Evolutionary conservation across 2,329 filamentous ascomycete genomes (phyloP).

Genomic region (Fusarium kyushuense): DNA sequence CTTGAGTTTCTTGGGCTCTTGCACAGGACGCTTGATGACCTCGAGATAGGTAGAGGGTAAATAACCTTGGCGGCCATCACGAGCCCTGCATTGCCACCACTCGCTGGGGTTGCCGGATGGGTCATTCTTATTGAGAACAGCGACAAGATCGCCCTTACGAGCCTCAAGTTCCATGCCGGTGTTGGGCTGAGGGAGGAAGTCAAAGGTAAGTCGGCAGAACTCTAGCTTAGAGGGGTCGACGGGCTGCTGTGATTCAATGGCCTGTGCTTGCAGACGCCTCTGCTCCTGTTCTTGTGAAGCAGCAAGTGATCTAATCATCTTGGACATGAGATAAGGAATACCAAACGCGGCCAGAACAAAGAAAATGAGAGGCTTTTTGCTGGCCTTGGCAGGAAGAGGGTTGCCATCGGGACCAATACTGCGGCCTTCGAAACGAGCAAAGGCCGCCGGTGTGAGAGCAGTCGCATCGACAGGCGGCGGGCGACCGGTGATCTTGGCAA

Average conservation of each 20-base stretch:
- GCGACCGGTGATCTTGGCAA: slow-evolving; percentile 92
- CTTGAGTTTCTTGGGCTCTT: slow-evolving; percentile 65
- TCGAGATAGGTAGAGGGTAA: slow-evolving; percentile 92
- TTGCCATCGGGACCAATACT: slow-evolving; percentile 70
- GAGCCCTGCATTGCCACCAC: slow-evolving; percentile 95
- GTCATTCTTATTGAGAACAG: slow-evolving; percentile 91
- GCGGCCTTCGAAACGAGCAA: slow-evolving; percentile 87
- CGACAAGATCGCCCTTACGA: slow-evolving; percentile 95
- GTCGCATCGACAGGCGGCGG: slow-evolving; percentile 89
- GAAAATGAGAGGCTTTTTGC: slow-evolving; percentile 95
- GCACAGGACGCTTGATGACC: slow-evolving; percentile 69
- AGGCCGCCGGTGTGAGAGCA: slow-evolving; percentile 88
- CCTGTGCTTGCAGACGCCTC: slow-evolving; percentile 64
- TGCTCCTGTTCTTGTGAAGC: slow-evolving; percentile 88
- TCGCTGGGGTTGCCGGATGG: slow-evolving; percentile 92
- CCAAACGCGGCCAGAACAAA: slow-evolving; percentile 96
- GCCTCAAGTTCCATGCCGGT: slow-evolving; percentile 85
- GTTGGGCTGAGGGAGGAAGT: slow-evolving; percentile 85
- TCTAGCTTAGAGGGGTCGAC: slow-evolving; percentile 92
- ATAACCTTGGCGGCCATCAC: slow-evolving; percentile 92
- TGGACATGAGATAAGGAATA: slow-evolving; percentile 95
- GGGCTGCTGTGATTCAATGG: slow-evolving; percentile 64
- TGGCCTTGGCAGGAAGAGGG: slow-evolving; percentile 76
- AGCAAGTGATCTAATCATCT: slow-evolving; percentile 88
- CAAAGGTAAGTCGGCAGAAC: slow-evolving; percentile 94